Base-by-base conservation (phyloP, 129 eudicot species). In the Tagetes patula region DNA sequence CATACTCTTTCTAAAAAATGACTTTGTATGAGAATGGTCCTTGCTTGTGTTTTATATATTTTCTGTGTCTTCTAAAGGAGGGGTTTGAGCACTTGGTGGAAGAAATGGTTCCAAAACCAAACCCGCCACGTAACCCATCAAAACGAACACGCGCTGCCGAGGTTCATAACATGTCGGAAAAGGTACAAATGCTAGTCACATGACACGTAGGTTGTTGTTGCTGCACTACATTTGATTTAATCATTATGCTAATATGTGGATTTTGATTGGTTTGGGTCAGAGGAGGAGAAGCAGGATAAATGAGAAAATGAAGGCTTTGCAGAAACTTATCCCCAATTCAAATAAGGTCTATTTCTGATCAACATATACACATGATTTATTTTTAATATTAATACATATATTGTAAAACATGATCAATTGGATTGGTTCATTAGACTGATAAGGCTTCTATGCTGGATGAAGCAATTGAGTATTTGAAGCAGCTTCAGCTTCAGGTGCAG, bases 401-500 rank as follows among this genome's bases (percentile, higher is more conserved):
- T 9, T 41, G 30, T 38, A 20, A 72, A 30, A 4, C 2, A 66
- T 46, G 31, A 69, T 46, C 40, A 27, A 46, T 27, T 50, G 34
- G 32, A 64, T 43, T 34, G 47, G 30, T 63, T n/a, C 67, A 31
- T 46, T 37, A 93, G 96, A 87, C 92, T 9, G 96, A 93, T 53
- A 93, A 93, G 78, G 96, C 98, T 67, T 93, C 98, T 8, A 92
- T 92, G 98, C 86, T 92, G 70, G 97, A 92, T 73, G 96, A 92
- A 80, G 98, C 95, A 56, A 93, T 93, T 82, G 96, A 89, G 69
- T 93, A 93, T 61, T 86, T 93, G 37, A 90, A 93, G 87, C 96
- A 93, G 87, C 96, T 93, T n/a, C 98, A 93, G 81, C 91, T 93
- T 62, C 98, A 92, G 76, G 98, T 92, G 13, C 96, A 93, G 92